phyloP scores from a whole-genome alignment of 768 basidiomycete genomes.

The Mycena maculata region DNA sequence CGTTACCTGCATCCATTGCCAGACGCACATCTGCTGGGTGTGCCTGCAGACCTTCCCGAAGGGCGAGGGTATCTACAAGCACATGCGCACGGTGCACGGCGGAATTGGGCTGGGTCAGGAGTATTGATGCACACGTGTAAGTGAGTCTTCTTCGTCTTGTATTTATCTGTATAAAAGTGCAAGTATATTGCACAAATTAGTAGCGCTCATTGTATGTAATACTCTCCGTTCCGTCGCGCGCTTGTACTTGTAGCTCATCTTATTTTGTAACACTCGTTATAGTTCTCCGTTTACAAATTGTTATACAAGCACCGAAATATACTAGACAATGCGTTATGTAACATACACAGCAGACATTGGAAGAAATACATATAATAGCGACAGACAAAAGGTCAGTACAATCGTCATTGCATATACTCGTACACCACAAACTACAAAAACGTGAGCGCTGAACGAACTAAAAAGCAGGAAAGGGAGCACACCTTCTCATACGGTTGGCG shows the following conservation, averaged over 20 bases:
- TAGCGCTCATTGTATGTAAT: no score
- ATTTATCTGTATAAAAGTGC: not conserved
- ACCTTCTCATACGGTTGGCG: slow-evolving; percentile 67
- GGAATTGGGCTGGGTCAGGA: slow-evolving; percentile 60
- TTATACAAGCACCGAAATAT: slow-evolving; percentile 28
- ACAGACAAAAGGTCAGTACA: slow-evolving; percentile 7
- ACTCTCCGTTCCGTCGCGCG: no score
- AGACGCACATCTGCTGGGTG: slow-evolving; percentile 85
- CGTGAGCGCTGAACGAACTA: slow-evolving; percentile 8
- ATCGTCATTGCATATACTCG: slow-evolving; percentile 43
- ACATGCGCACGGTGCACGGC: slow-evolving; percentile 79
- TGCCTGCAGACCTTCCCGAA: slow-evolving; percentile 77
- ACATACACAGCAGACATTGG: slow-evolving; percentile 22
- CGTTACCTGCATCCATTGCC: slow-evolving; percentile 80
- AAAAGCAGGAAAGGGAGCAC: slow-evolving; percentile 37
- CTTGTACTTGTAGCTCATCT: not conserved
- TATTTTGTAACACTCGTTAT: slow-evolving; percentile 8
- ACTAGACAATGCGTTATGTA: slow-evolving; percentile 16
- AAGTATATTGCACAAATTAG: not conserved
- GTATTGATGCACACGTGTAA: not conserved
- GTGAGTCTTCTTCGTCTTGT: not conserved
- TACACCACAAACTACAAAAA: slow-evolving; percentile 54
- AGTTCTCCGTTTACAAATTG: slow-evolving; percentile 3
- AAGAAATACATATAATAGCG: slow-evolving; percentile 22
- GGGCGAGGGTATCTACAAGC: slow-evolving; percentile 79